Conservation (phyloP, 2,329 filamentous ascomycete species). For the Colletotrichum tofieldiae region DNA sequence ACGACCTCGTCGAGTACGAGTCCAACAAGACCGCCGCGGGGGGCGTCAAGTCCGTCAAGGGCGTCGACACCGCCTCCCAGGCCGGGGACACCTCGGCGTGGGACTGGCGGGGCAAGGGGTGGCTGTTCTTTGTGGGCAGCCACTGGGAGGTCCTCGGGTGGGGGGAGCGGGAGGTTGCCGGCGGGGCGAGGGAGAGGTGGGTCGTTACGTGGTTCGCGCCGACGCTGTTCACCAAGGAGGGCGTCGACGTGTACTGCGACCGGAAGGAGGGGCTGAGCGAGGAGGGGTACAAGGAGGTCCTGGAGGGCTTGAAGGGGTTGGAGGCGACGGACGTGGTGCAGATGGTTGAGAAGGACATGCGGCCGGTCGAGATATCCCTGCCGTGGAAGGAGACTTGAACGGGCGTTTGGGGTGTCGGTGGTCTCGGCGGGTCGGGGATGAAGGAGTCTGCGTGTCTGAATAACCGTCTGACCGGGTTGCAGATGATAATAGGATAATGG, state of each 20-base stretch:
- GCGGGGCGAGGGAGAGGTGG: slow-evolving; percentile 72
- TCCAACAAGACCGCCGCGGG: slow-evolving; percentile 58
- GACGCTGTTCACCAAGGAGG: slow-evolving; percentile 87
- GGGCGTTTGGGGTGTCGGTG: not conserved
- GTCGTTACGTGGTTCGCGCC: slow-evolving; percentile 88
- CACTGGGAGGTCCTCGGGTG: slow-evolving; percentile 89
- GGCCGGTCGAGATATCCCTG: slow-evolving; percentile 65
- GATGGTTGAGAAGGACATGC: slow-evolving; percentile 65
- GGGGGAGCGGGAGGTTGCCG: slow-evolving; percentile 68
- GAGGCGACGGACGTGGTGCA: slow-evolving; percentile 70
- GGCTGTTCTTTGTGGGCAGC: slow-evolving; percentile 78
- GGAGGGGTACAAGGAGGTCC: slow-evolving; percentile 70
- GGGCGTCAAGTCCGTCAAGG: slow-evolving; percentile 72
- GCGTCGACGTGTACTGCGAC: slow-evolving; percentile 83
- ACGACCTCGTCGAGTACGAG: slow-evolving; percentile 83
- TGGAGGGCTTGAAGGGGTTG: slow-evolving; percentile 67
- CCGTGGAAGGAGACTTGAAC: slow-evolving; percentile 61
- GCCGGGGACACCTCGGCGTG: slow-evolving; percentile 62
- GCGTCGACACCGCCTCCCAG: slow-evolving; percentile 70
- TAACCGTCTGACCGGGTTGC: not conserved
- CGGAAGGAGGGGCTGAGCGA: slow-evolving; percentile 72
- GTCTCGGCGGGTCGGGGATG: not conserved
- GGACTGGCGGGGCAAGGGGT: slow-evolving; percentile 86
- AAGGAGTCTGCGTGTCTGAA: not conserved
- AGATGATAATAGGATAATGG: not conserved